A percentile compares a stretch with the other conserved stretches of the same genome.
phyloP scores from a whole-genome alignment of 371 early-diverging fungal genomes.

The Haplosporangium sp. region DNA sequence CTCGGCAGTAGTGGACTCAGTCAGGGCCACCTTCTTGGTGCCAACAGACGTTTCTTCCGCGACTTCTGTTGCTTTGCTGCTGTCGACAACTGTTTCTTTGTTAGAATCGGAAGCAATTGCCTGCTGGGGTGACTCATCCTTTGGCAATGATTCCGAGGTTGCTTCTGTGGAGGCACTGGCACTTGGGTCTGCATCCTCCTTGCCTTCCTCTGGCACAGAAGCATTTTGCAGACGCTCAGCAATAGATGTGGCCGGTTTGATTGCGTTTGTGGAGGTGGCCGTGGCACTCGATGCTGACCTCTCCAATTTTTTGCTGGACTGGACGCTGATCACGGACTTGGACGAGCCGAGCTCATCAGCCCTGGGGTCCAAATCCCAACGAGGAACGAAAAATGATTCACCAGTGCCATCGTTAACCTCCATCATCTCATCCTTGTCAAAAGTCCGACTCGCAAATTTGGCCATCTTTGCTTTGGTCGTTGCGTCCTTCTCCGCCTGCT shows the following conservation, averaged over 20 bases:
- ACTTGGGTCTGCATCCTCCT: not conserved
- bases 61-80: too few relatives aligned
- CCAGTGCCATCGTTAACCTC: slow-evolving; percentile 51
- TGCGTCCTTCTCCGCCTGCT: slow-evolving; percentile 22
- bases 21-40: too few relatives aligned
- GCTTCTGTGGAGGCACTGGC: not conserved
- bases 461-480: slow-evolving; percentile 27
- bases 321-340: slow-evolving; percentile 45
- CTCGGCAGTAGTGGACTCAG: too few relatives aligned
- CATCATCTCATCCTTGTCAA: slow-evolving; percentile 56
- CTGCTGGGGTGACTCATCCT: not conserved
- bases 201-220: slow-evolving; percentile 14
- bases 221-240: slow-evolving; percentile 35
- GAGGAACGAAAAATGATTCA: slow-evolving; percentile 54
- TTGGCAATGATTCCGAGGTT: not conserved
- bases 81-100: too few relatives aligned
- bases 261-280: slow-evolving; percentile 13
- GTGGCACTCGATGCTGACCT: slow-evolving; percentile 37
- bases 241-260: slow-evolving; percentile 25
- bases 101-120: too few relatives aligned
- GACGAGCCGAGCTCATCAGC: slow-evolving; percentile 44
- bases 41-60: too few relatives aligned
- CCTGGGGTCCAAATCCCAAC: slow-evolving; percentile 49
- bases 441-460: slow-evolving; percentile 49
- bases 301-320: slow-evolving; percentile 37